These are phyloP conservation scores for Moricandia moricandioides DNA, from an alignment of 345 rosid genomes.

Conservation along the genomic window DNA sequence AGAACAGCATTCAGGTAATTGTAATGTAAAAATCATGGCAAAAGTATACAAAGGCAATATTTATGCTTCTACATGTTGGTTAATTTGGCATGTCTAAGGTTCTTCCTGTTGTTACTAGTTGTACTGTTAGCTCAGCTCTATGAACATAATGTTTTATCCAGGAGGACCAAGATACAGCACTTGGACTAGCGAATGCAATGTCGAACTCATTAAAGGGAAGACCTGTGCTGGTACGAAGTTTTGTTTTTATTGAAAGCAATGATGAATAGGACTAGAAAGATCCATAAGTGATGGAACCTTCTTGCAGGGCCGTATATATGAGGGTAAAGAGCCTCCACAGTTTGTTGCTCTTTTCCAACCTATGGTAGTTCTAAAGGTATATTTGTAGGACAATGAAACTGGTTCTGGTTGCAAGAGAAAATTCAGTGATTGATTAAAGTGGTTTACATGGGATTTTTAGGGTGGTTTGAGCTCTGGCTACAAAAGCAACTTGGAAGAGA, in stretches of 20 bases:
- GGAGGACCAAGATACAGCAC: constrained; percentile 86
- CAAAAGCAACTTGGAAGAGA: constrained; percentile 58
- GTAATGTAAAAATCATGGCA: neutral
- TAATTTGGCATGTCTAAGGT: neutral
- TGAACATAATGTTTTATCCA: constrained; percentile 33
- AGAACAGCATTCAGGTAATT: constrained; percentile 77
- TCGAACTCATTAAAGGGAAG: constrained; percentile 85
- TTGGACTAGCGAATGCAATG: constrained; percentile 67
- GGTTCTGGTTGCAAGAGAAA: neutral
- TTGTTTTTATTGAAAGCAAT: neutral
- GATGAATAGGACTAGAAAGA: neutral
- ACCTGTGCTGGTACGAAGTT: constrained; percentile 73
- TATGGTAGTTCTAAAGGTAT: constrained; percentile 89
- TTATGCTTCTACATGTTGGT: neutral
- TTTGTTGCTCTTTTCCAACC: constrained; percentile 93
- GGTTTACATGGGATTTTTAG: constrained; percentile 40
- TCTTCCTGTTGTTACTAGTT: neutral
- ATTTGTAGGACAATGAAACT: neutral
- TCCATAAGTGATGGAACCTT: neutral
- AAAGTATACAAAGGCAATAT: neutral
- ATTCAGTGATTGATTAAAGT: constrained; percentile 24
- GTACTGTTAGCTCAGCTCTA: neutral
- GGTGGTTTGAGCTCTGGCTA: constrained; percentile 95
- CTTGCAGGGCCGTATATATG: constrained; percentile 74
- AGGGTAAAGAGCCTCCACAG: constrained; percentile 98